Evolutionary conservation across 1,284 basidiomycete species (phyloP), one percentile per base, ranked within the genome.

Genomic region (Pisolithus thermaeus): DNA sequence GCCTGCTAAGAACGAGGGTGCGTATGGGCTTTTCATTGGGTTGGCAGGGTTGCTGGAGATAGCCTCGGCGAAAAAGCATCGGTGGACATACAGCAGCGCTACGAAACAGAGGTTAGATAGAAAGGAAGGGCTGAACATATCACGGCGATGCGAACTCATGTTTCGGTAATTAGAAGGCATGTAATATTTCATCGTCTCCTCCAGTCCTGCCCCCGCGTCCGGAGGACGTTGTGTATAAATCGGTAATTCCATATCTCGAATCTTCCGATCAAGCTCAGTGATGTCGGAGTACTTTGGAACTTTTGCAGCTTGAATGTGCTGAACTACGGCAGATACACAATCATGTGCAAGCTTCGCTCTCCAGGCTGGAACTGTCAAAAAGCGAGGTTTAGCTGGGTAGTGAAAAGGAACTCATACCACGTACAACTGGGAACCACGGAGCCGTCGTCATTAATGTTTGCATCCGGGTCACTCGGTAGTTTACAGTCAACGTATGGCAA

Each of bases 341-440:
- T 84, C 79, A 23, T 77, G 77, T 8, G 83, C 84, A 63, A 86
- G 88, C 6, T 73, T 75, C 23, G 84, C 83, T 65, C 86, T 87
- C 85, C 86, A 87, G 48, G 72, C 76, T 2, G 83, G 78, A 62
- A 88, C 84, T 87, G 22, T 35, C 16, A 11, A 28, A 47, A 35
- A 7, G 7, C n/a, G 51, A 22, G 52, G 51, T 44, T 22, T 27
- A 38, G 22, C 11, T 41, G n/a, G 28, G 22, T 46, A 36, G 50
- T 47, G 7, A 44, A 20, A 18, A 53, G 50, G 46, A 52, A 4
- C n/a, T 28, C 38, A 25, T 12, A 37, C n/a, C 35, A 69, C 79
- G 58, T 62, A 84, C 81, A 83, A 41, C 80, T 80, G 4, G 74
- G 74, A 44, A 77, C 70, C 37, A 74, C 56, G 16, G 70, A 68